These are phyloP conservation scores for Colletotrichum abscissum DNA, from an alignment of 2,329 filamentous ascomycete genomes.

Conservation along the genomic window DNA sequence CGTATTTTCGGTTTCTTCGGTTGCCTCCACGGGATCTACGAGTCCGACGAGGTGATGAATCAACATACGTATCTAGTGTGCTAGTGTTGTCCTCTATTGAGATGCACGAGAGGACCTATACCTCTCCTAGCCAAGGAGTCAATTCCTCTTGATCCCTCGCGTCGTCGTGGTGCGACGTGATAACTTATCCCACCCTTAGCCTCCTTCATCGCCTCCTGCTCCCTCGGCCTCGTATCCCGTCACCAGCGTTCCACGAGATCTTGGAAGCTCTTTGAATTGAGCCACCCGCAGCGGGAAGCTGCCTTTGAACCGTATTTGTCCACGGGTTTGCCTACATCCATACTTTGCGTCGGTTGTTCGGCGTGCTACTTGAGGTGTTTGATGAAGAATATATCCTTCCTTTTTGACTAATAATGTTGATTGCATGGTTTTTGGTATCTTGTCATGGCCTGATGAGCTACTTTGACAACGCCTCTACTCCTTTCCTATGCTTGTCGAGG, in stretches of 20 bases:
- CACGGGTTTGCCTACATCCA: background rate
- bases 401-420: background rate
- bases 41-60: background rate
- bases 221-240: background rate
- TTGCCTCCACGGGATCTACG: background rate
- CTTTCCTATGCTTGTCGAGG: background rate
- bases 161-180: background rate
- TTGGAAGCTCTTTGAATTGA: slow-evolving; percentile 7
- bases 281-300: slow-evolving; percentile 29
- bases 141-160: background rate
- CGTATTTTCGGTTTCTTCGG: background rate
- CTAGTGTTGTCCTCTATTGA: too few relatives aligned
- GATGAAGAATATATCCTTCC: background rate
- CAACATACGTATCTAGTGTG: background rate
- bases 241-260: slow-evolving; percentile 12
- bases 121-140: too few relatives aligned
- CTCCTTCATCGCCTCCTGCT: background rate
- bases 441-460: background rate
- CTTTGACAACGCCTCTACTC: background rate
- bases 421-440: slow-evolving; percentile 23
- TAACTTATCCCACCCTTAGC: background rate
- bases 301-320: background rate
- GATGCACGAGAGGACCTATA: background rate
- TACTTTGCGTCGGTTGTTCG: background rate
- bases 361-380: background rate